Evolutionary conservation across 2,329 filamentous ascomycete species (phyloP), one percentile per base, ranked within the genome.

Genomic region (Lecanoromycetidae sp.): DNA sequence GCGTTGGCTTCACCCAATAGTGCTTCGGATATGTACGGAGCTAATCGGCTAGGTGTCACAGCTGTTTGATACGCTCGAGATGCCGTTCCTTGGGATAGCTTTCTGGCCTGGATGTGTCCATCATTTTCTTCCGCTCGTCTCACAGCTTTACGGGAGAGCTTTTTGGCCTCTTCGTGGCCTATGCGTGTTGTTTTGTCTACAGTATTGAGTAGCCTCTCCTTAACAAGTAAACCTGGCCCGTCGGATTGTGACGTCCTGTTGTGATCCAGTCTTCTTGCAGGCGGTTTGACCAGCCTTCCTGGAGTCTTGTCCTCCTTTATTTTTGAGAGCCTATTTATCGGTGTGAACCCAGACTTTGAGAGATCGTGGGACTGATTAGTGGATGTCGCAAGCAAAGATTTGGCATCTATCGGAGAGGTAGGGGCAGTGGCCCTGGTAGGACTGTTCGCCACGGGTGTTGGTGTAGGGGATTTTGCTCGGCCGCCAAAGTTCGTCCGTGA

Each of bases 21-120:
- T 23, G 34, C 22, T 10, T 41, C 27, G 4, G 44, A 42, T 19
- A 47, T 23, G 23, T 47, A 47, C 9, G 44, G 44, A 26, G 37
- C 32, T 9, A 47, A 15, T 35, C 32, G 32, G 29, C 41, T 34
- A 7, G 29, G 10, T 38, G 38, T 43, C 25, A 22, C 27, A 9
- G 3, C 5, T n/a, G 4, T 17, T 30, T 29, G 6, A 22, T 19
- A 29, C 15, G 29, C 32, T 15, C 26, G 49, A 6, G 19, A 17
- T 17, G 22, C 34, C 12, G 44, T 35, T 35, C 40, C 34, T 20
- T 42, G 30, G 25, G 48, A 39, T 17, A 37, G n/a, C 15, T n/a
- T 38, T 27, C 26, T 41, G 17, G 35, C 46, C 29, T 38, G 32
- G 20, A 22, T n/a, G 26, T 40, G 23, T 13, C 34, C 47, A 8